phyloP scores from a whole-genome alignment of 495 filamentous ascomycete species.

The Hypoxylon rickii region DNA sequence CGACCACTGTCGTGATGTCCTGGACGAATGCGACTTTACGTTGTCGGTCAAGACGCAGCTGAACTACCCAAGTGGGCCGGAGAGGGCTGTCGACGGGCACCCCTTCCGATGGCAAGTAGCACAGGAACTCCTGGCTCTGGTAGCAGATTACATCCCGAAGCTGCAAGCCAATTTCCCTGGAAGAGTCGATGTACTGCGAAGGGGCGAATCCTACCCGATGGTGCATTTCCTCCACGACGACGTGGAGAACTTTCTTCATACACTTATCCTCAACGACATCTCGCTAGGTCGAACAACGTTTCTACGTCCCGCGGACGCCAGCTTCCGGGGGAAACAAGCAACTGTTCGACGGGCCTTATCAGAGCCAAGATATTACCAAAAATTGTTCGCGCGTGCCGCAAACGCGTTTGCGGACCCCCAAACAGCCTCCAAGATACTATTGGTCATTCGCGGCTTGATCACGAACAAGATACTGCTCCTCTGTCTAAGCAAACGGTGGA shows the following conservation, averaged over 20 bases:
- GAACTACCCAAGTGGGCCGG: conserved; percentile 55
- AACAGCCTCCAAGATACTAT: conserved; percentile 38
- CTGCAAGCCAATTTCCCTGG: conserved; percentile 39
- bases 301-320: conserved; percentile 33
- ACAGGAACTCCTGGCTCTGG: conserved; percentile 49
- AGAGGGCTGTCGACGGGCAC: conserved; percentile 54
- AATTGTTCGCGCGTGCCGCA: conserved; percentile 23
- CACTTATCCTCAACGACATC: conserved; percentile 39
- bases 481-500: conserved; percentile 49
- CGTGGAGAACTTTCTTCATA: conserved; percentile 42
- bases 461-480: conserved; percentile 45
- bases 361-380: conserved; percentile 7
- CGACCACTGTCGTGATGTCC: conserved; percentile 51
- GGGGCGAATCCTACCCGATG: conserved; percentile 43
- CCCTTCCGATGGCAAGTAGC: conserved; percentile 54
- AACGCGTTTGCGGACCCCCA: conserved; percentile 39
- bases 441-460: conserved; percentile 48
- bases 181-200: conserved; percentile 47
- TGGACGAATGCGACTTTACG: conserved; percentile 63
- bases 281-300: conserved; percentile 29
- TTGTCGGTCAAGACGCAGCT: conserved; percentile 54
- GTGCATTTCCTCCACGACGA: conserved; percentile 45
- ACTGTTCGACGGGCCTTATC: conserved; percentile 43
- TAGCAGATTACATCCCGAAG: conserved; percentile 37
- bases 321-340: conserved; percentile 7